Evolutionary conservation across 1,284 basidiomycete species (phyloP).

Genomic region (Nidula niveotomentosa): DNA sequence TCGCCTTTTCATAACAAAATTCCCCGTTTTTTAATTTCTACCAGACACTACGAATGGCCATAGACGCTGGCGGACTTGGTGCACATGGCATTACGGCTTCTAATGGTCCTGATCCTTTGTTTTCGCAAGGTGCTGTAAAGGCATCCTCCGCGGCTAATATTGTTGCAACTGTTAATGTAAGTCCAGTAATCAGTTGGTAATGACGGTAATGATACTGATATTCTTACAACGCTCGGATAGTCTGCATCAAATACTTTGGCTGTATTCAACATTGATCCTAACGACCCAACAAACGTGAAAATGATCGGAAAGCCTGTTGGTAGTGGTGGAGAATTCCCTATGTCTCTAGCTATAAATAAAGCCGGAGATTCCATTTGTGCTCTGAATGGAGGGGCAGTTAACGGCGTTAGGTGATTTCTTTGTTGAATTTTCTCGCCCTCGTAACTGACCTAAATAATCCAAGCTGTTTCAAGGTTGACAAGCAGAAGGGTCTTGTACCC

Average conservation of each 20-base stretch:
- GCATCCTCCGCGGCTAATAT: slow-evolving; percentile 36
- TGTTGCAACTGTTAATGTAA: slow-evolving; percentile 43
- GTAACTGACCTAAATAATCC: background rate
- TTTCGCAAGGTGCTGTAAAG: slow-evolving; percentile 46
- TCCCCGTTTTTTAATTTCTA: background rate
- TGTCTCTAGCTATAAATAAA: slow-evolving; percentile 43
- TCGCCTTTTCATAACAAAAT: background rate
- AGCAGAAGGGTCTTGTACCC: slow-evolving; percentile 34
- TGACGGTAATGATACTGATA: background rate
- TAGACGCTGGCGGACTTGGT: slow-evolving; percentile 38
- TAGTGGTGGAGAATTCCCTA: slow-evolving; percentile 47
- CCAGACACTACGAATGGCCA: slow-evolving; percentile 29
- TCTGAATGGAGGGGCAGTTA: slow-evolving; percentile 44
- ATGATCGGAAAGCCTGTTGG: slow-evolving; percentile 40
- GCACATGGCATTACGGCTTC: slow-evolving; percentile 30
- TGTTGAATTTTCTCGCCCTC: too few species aligned
- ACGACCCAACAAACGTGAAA: slow-evolving; percentile 34
- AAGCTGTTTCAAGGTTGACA: slow-evolving; percentile 45
- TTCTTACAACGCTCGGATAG: slow-evolving; percentile 16
- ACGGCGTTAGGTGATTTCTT: slow-evolving; percentile 38
- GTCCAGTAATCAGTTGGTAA: slow-evolving; percentile 8
- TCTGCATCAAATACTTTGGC: slow-evolving; percentile 47
- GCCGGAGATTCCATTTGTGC: slow-evolving; percentile 38
- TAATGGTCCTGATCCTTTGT: slow-evolving; percentile 40
- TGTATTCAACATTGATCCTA: slow-evolving; percentile 42